These are phyloP conservation scores for Epichloe bromicola DNA, from an alignment of 2,329 filamentous ascomycete genomes.

Conservation along the genomic window DNA sequence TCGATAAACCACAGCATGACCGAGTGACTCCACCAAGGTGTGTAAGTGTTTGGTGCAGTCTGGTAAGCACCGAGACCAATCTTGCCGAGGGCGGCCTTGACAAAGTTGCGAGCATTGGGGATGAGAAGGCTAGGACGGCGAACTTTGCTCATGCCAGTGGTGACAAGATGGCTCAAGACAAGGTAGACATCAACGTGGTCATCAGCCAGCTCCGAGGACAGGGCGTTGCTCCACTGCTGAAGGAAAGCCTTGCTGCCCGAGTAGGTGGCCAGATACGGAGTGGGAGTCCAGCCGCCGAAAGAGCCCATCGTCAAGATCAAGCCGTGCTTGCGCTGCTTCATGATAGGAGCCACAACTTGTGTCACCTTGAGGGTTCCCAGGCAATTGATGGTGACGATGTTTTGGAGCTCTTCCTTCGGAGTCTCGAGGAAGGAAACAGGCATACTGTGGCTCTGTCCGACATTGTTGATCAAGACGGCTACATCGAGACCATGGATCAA, in stretches of 20 bases:
- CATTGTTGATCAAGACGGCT: constrained; percentile 88
- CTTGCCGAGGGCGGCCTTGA: constrained; percentile 64
- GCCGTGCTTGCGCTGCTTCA: constrained; percentile 72
- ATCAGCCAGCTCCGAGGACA: constrained; percentile 70
- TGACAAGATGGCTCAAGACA: constrained; percentile 84
- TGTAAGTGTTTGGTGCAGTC: constrained; percentile 68
- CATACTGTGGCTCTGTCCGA: constrained; percentile 86
- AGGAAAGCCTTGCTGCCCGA: constrained; percentile 96
- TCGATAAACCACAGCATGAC: constrained; percentile 75
- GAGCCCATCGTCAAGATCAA: constrained; percentile 96
- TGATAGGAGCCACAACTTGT: constrained; percentile 68
- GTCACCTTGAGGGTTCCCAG: constrained; percentile 80
- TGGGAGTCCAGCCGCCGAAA: constrained; percentile 85
- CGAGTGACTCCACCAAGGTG: constrained; percentile 87
- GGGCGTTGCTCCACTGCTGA: constrained; percentile 84
- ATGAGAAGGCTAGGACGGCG: constrained; percentile 64
- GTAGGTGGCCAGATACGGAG: constrained; percentile 87
- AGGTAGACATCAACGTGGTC: constrained; percentile 82
- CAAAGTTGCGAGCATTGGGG: constrained; percentile 72
- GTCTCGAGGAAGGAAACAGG: constrained; percentile 82
- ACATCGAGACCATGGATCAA: constrained; percentile 65
- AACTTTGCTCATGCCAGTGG: constrained; percentile 94
- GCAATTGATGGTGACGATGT: constrained; percentile 95
- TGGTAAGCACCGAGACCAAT: constrained; percentile 73
- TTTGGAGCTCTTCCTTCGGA: constrained; percentile 62